Conservation (phyloP, 371 early-diverging fungal species). For the Syncephalastrum racemosum region DNA sequence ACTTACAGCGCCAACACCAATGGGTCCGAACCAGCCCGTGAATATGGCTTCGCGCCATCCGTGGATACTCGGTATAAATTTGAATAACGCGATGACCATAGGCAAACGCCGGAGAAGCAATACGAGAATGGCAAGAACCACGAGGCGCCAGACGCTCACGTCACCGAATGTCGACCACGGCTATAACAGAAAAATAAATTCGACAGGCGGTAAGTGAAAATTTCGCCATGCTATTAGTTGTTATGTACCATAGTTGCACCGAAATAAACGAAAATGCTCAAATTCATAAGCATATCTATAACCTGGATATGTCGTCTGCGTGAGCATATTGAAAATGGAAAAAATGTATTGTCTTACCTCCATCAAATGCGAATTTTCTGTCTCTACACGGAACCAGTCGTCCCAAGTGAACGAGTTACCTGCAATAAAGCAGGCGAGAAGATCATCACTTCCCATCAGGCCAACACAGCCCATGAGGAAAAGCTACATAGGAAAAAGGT, state of each 20-base stretch:
- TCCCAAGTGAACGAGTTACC: slow-evolving; percentile 91
- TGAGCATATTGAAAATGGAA: background rate
- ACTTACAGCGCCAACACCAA: slow-evolving; percentile 76
- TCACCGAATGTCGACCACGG: slow-evolving; percentile 61
- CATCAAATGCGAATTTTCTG: slow-evolving; percentile 77
- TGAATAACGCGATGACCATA: slow-evolving; percentile 61
- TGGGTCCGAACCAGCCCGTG: slow-evolving; percentile 97
- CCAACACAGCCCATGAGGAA: slow-evolving; percentile 78
- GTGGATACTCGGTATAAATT: slow-evolving; percentile 65
- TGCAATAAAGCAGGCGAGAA: slow-evolving; percentile 91
- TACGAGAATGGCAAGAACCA: slow-evolving; percentile 66
- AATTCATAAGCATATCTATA: slow-evolving; percentile 85
- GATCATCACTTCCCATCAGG: slow-evolving; percentile 80
- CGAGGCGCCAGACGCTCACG: slow-evolving; percentile 63
- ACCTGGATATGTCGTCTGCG: slow-evolving; percentile 15
- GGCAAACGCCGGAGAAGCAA: slow-evolving; percentile 87
- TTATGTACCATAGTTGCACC: slow-evolving; percentile 70
- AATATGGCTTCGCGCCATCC: slow-evolving; percentile 82
- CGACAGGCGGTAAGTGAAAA: background rate
- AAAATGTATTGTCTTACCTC: slow-evolving; percentile 42
- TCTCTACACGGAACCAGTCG: slow-evolving; percentile 85
- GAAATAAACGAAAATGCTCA: slow-evolving; percentile 89
- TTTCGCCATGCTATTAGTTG: background rate
- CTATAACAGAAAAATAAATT: slow-evolving; percentile 12
- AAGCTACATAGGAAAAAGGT: slow-evolving; percentile 35